Evolutionary conservation across 768 basidiomycete genomes (phyloP), one percentile per base, ranked within the genome.

Genomic region (Hericium coralloides): DNA sequence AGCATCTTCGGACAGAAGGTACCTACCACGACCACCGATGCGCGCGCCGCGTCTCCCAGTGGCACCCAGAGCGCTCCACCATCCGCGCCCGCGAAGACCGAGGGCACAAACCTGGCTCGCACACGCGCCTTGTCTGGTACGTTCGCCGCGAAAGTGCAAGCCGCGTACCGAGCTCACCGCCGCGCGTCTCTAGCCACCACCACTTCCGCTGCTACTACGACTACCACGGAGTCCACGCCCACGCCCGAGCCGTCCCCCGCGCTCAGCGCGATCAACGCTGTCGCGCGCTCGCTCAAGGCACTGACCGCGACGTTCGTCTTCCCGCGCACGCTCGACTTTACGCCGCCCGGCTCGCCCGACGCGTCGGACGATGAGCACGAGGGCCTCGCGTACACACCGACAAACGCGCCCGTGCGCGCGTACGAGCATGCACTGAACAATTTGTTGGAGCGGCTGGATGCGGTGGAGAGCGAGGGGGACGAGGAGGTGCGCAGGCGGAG

Each of bases 361-460:
- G 70, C 4, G 47, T 65, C 25, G 59, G 61, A 6, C 57, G 61
- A 39, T 58, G 62, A 38, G 55, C 50, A 39, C 37, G 47, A 26
- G 50, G 62, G 57, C 57, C 77, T 91, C 38, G 80, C 82, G 3
- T 91, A 77, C 70, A 82, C 83, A 7, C 69, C 77, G 1, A 72
- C 66, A 47, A 90, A 91, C 66, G 81, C 77, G 18, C 67, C 78
- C 0, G 68, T 89, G 20, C 83, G 84, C 68, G 74, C 70, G 14
- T 84, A 89, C 67, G 71, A 75, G n/a, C 81, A 89, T 62, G 72
- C 75, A 48, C 74, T 90, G 37, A 79, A 79, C 55, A 79, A 79
- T 41, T 69, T 91, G 12, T 73, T 91, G n/a, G 75, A 79, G 49
- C 75, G 76, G 60, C 78, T 91, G 12, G 89, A 91, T 61, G 81